phyloP scores from a whole-genome alignment of 257 asterid species.

The Phtheirospermum japonicum region DNA sequence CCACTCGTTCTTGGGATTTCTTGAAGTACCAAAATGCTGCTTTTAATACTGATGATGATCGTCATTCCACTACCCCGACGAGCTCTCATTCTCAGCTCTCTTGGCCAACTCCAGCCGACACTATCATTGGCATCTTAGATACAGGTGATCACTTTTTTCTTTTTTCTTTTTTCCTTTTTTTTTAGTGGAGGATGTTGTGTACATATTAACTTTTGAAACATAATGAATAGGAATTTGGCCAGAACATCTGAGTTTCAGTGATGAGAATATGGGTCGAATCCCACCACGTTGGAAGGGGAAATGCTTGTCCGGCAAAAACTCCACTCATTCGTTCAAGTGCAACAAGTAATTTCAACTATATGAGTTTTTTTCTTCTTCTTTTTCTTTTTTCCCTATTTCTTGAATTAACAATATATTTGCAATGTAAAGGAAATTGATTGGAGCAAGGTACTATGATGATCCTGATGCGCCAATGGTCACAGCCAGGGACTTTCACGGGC shows the following conservation, averaged over 20 bases:
- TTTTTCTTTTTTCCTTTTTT: too few species aligned
- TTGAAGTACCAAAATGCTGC: constrained; percentile 45
- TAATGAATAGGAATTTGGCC: constrained; percentile 78
- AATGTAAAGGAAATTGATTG: constrained; percentile 60
- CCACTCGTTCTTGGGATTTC: constrained; percentile 96
- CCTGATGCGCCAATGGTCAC: constrained; percentile 28
- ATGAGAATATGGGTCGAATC: constrained; percentile 50
- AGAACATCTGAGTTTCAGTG: constrained; percentile 70
- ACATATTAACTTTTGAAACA: neutral
- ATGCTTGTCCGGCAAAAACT: constrained; percentile 57
- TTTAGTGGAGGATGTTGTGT: too few species aligned
- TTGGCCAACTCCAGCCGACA: constrained; percentile 40
- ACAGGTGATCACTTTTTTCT: constrained; percentile 49
- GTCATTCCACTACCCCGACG: neutral
- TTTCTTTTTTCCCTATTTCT: too few species aligned
- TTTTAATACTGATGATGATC: constrained; percentile 21
- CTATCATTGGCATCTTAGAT: constrained; percentile 78
- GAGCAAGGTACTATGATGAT: constrained; percentile 62
- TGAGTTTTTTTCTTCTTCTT: too few species aligned
- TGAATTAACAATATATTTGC: neutral
- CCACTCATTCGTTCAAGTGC: constrained; percentile 48
- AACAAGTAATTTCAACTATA: constrained; percentile 43
- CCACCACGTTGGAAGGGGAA: constrained; percentile 76
- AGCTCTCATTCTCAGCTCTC: constrained; percentile 21
- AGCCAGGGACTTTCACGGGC: constrained; percentile 63